Conservation (phyloP, 345 rosid genomes). For the Syzygium grande region DNA sequence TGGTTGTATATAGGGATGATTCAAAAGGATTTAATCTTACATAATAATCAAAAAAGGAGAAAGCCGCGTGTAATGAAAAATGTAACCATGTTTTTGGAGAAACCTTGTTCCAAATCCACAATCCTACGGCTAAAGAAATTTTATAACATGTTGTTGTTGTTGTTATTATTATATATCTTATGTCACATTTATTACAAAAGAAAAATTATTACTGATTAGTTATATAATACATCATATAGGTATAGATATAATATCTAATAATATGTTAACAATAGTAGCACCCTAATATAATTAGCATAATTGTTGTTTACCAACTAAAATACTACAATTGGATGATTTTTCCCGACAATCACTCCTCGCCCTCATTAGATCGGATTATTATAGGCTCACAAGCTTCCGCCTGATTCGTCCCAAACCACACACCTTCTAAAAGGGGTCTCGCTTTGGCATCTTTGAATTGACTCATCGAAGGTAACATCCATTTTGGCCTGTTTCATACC, state of each 20-base stretch:
- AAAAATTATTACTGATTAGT: not conserved
- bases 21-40: not conserved
- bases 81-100: not conserved
- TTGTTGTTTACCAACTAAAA: not conserved
- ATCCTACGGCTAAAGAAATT: not conserved
- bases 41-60: not conserved
- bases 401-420: no score
- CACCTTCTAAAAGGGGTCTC: no score
- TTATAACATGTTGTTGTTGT: not conserved
- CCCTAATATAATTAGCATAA: not conserved
- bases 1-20: not conserved
- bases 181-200: not conserved
- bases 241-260: not conserved
- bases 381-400: no score
- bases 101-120: not conserved
- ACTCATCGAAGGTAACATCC: no score
- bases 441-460: no score
- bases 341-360: no score
- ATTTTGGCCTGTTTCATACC: no score
- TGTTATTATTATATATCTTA: not conserved
- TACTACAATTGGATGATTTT: not conserved
- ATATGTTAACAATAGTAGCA: not conserved
- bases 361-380: no score
- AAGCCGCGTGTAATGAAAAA: not conserved
- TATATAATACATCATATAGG: not conserved